Percentiles rank a stretch among this genome's conserved stretches.
phyloP scores from a whole-genome alignment of 371 early-diverging fungal genomes.

The Quaeritorhiza haematococci region DNA sequence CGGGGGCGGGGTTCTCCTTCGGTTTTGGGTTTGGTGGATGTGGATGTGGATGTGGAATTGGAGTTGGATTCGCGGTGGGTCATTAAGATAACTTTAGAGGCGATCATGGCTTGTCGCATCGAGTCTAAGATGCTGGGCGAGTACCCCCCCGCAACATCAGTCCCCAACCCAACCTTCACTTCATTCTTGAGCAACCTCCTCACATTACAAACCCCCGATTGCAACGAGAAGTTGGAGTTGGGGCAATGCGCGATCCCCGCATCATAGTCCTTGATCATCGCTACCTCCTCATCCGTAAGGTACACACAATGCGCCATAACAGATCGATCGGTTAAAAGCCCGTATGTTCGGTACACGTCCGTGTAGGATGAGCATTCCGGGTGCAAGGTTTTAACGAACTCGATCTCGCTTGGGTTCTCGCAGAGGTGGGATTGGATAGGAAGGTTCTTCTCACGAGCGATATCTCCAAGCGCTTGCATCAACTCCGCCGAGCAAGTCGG shows the following conservation, averaged over 20 bases:
- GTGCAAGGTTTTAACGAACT: constrained; percentile 62
- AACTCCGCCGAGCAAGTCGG: constrained; percentile 69
- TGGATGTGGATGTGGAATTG: constrained; percentile 18
- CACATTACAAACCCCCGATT: constrained; percentile 78
- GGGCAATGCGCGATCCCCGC: constrained; percentile 88
- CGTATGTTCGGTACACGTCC: constrained; percentile 65
- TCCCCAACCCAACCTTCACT: constrained; percentile 84
- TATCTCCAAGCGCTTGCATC: constrained; percentile 58
- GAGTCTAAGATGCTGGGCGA: constrained; percentile 81
- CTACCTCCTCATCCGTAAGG: constrained; percentile 66
- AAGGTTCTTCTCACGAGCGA: constrained; percentile 47
- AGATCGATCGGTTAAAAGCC: constrained; percentile 59
- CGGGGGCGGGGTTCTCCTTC: no score
- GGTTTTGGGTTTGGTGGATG: constrained; percentile 14
- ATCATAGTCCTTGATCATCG: constrained; percentile 49
- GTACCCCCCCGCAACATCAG: constrained; percentile 88
- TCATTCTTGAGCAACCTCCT: constrained; percentile 63
- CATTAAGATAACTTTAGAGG: constrained; percentile 50
- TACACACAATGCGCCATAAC: constrained; percentile 93
- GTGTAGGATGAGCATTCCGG: constrained; percentile 70
- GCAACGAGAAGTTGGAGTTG: constrained; percentile 79
- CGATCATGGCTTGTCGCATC: constrained; percentile 70
- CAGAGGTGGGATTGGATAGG: constrained; percentile 67
- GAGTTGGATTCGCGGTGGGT: background rate
- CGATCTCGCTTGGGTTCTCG: constrained; percentile 75